Evolutionary conservation across 768 basidiomycete species (phyloP).

Genomic region (Trametes meyenii): DNA sequence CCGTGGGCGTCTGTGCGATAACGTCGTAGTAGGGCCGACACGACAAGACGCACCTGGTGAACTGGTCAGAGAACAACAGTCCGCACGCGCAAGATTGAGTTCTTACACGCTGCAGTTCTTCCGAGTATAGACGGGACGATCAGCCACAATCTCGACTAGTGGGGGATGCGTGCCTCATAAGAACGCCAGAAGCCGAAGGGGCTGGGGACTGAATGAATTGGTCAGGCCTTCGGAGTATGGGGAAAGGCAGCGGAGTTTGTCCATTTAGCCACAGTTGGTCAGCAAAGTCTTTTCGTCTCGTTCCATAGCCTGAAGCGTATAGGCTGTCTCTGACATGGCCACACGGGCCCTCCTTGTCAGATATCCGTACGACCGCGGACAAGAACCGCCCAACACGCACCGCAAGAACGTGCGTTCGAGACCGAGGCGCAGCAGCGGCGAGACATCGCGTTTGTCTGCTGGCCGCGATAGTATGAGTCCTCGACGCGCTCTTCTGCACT

Average conservation of each 20-base stretch:
- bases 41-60: background rate
- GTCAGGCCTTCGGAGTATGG: background rate
- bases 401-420: slow-evolving; percentile 11
- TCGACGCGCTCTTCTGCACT: background rate
- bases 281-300: slow-evolving; percentile 6
- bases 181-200: slow-evolving; percentile 8
- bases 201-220: slow-evolving; percentile 13
- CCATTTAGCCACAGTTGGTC: slow-evolving; percentile 14
- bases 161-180: slow-evolving; percentile 7
- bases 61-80: background rate
- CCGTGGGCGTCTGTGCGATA: slow-evolving; percentile 14
- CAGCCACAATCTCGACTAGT: slow-evolving; percentile 10
- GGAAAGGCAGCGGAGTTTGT: background rate
- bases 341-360: background rate
- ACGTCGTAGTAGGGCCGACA: slow-evolving; percentile 14
- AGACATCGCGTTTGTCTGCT: background rate
- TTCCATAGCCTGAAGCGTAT: slow-evolving; percentile 23
- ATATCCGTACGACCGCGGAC: background rate
- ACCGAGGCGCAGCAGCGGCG: background rate
- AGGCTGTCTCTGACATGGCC: slow-evolving; percentile 12
- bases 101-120: slow-evolving; percentile 9
- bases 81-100: slow-evolving; percentile 14
- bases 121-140: slow-evolving; percentile 20
- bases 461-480: background rate
- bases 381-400: background rate